phyloP scores from a whole-genome alignment of 148 eudicot species.

The Pharnaceum exiguum region DNA sequence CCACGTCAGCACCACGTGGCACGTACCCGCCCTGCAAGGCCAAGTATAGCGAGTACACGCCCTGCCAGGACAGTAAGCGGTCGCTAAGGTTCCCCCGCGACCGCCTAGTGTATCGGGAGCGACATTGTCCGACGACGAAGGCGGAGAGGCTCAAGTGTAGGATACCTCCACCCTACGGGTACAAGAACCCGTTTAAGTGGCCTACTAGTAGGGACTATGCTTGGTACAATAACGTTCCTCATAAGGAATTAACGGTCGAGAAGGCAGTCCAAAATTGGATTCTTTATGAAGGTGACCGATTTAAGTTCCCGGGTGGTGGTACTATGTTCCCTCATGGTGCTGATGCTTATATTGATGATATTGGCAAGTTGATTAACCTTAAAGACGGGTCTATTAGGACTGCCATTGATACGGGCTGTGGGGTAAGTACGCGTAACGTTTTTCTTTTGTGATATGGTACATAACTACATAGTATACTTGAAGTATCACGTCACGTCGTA shows the following conservation, averaged over 20 bases:
- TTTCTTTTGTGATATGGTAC: too few species aligned
- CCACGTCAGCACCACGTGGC: not conserved
- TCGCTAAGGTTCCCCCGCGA: constrained; percentile 40
- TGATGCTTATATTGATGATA: constrained; percentile 61
- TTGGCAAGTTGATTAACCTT: constrained; percentile 54
- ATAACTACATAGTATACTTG: too few species aligned
- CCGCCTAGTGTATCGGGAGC: constrained; percentile 47
- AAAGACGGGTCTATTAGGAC: constrained; percentile 72
- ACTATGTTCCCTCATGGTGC: constrained; percentile 89
- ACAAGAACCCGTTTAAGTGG: constrained; percentile 70
- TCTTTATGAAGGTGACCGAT: constrained; percentile 58
- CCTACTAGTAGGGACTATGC: constrained; percentile 67
- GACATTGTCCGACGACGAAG: constrained; percentile 66
- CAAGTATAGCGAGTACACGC: constrained; percentile 63
- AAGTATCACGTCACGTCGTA: too few species aligned
- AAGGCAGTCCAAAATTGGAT: constrained; percentile 88
- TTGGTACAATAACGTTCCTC: constrained; percentile 74
- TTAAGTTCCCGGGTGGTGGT: constrained; percentile 85
- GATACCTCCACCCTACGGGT: constrained; percentile 67
- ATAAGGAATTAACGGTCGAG: constrained; percentile 71
- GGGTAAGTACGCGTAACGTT: constrained; percentile 37
- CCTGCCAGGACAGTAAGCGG: constrained; percentile 55
- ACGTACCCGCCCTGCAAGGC: constrained; percentile 41
- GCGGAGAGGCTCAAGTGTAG: constrained; percentile 51
- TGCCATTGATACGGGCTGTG: constrained; percentile 91